Base-by-base conservation (phyloP, 257 asterid genomes). In the Primulina huaijiensis region DNA sequence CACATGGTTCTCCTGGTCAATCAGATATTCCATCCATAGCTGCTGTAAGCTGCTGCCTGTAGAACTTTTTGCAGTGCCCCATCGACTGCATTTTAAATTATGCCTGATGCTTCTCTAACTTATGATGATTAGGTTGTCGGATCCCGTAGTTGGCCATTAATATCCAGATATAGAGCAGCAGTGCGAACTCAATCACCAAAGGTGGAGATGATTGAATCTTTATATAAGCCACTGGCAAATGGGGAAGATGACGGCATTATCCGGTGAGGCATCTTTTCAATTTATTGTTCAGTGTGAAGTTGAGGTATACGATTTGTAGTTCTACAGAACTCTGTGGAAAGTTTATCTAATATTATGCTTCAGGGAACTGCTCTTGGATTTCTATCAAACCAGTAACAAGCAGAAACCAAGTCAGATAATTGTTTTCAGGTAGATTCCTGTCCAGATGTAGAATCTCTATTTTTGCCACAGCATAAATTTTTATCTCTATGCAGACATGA, bases 191-290 rank as follows among this genome's bases (percentile, higher is more conserved):
- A 92, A 75, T 78, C 95, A 67, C 75, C 98, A 33, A 92, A 83
- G 78, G 80, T 87, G 79, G 97, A 92, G 79, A 88, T 92, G 95
- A 83, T 92, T 23, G 93, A 88, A 74, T 78, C 93, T 76, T 78
- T 92, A 75, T 92, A 66, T 81, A 92, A 88, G 81, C 98, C 96
- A 71, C 81, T 81, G 46, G 89, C 89, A 43, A 78, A 92, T 80
- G 98, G 97, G 60, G 81, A 78, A 65, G 98, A 92, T 84, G 96
- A 78, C 37, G 98, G 98, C 74, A 90, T 92, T 75, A 88, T 92
- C 89, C 83, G 97, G 98, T 84, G 82, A 60, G 74, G 66, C 60
- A 23, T 46, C 33, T 50, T 71, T 63, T 23, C 7, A 40, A 34
- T 65, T 31, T 79, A 21, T 66, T 29, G n/a, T 67, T 65, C 46